A percentile compares a stretch with the other conserved stretches of the same genome.
Evolutionary conservation across 805 yeast species (phyloP).

Genomic region (Barnettozyma californica): DNA sequence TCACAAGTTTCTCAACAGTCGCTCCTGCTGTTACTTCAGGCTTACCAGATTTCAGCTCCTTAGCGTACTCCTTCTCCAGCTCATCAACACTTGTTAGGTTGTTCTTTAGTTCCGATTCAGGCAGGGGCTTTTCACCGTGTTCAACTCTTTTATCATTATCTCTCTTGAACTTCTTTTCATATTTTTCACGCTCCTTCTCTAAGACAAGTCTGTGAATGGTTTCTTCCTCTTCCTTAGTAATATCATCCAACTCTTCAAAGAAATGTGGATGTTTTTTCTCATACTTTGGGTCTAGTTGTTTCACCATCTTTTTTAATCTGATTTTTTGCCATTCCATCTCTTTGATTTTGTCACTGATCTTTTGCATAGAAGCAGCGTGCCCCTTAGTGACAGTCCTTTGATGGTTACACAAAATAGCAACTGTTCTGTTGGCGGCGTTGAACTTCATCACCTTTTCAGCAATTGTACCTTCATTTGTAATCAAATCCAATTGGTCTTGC

Average conservation of each 20-base stretch:
- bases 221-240: constrained; percentile 59
- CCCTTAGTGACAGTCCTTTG: constrained; percentile 87
- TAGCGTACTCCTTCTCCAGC: constrained; percentile 41
- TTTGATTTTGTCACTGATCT: constrained; percentile 67
- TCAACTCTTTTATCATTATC: constrained; percentile 70
- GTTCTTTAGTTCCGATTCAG: constrained; percentile 52
- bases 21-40: constrained; percentile 46
- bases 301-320: constrained; percentile 64
- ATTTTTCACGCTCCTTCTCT: constrained; percentile 61
- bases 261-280: constrained; percentile 48
- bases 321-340: constrained; percentile 85
- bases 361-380: constrained; percentile 76
- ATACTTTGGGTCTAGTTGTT: constrained; percentile 52
- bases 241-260: constrained; percentile 63
- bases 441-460: constrained; percentile 82
- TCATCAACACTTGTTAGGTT: constrained; percentile 53
- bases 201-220: constrained; percentile 54
- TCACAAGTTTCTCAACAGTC: constrained; percentile 60
- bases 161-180: constrained; percentile 57
- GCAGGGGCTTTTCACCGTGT: constrained; percentile 49
- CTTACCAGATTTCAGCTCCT: constrained; percentile 55
- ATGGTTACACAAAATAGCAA: constrained; percentile 94
- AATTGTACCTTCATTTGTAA: constrained; percentile 81
- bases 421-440: constrained; percentile 94
- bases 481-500: constrained; percentile 89